Base-by-base conservation (phyloP, 169 alveolate species). In the Plasmodium gonderi region DNA sequence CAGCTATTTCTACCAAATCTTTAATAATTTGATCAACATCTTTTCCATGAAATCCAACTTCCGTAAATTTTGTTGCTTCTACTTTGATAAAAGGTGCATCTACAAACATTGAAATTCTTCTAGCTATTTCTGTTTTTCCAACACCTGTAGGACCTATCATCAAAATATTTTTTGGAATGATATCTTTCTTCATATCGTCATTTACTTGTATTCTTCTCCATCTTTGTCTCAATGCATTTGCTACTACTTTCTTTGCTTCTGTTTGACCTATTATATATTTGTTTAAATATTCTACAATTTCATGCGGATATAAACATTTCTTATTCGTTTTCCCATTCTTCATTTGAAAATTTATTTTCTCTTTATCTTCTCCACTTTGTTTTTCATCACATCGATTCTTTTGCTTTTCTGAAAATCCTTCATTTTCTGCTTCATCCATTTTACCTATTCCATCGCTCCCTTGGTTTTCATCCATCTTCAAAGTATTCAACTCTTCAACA, bases 21-120 rank as follows among this genome's bases (percentile, higher is more conserved):
- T 93, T 94, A 40, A 97, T 94, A 7, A 97, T 97, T 36, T 94
- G 95, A 54, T 97, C 98, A 14, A 97, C 98, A 78, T 97, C 99
- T 33, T 97, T 82, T 0, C 99, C 99, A 89, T 97, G 98, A 79
- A 97, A 97, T 0, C 98, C 99, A 6, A 97, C 98, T 82, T 98
- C 99, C 1, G 99, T 98, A 95, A 96, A 98, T 47, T 96, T 98
- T 1, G 99, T 98, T 29, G 99, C 99, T 80, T 98, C 99, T 9
- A 96, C 98, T 91, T 97, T 95, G 26, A 96, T 81, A 92, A 97
- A 97, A 0, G 99, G 99, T 8, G 98, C 98, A 64, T 97, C 97
- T 6, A 96, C 94, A 29, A 96, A 94, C 92, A 94, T 92, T 1
- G 98, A 97, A 31, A 97, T 96, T 29, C 97, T 75, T 81, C 99